Evolutionary conservation across 2,329 filamentous ascomycete species (phyloP).

Genomic region (Escovopsis sp.): DNA sequence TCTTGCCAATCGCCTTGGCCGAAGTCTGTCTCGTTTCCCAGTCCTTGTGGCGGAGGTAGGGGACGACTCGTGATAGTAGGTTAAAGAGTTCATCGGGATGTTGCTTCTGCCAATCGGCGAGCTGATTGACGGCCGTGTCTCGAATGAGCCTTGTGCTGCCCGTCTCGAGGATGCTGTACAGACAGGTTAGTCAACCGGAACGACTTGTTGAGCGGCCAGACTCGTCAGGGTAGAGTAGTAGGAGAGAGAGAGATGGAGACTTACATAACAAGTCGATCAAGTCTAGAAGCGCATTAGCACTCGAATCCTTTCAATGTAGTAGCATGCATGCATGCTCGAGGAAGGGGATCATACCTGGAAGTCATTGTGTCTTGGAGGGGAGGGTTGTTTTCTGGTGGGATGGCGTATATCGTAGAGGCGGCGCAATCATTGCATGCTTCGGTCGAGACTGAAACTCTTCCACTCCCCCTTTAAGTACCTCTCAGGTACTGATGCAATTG

Average conservation of each 20-base stretch:
- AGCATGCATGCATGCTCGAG: too few relatives aligned
- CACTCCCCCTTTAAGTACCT: too few relatives aligned
- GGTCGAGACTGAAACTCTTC: too few relatives aligned
- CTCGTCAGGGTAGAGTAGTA: background rate
- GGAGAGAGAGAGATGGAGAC: slow-evolving; percentile 22
- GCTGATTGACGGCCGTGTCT: slow-evolving; percentile 90
- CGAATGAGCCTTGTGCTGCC: slow-evolving; percentile 92
- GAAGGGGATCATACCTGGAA: slow-evolving; percentile 30
- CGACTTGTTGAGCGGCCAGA: background rate
- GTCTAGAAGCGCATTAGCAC: slow-evolving; percentile 31
- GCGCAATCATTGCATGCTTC: slow-evolving; percentile 6
- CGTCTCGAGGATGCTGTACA: slow-evolving; percentile 73
- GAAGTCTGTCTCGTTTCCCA: slow-evolving; percentile 95
- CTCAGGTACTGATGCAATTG: too few relatives aligned
- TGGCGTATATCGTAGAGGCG: background rate
- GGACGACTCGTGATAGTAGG: slow-evolving; percentile 81
- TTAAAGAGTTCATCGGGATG: slow-evolving; percentile 97
- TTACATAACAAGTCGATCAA: slow-evolving; percentile 78
- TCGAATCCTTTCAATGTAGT: background rate
- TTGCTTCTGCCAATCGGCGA: slow-evolving; percentile 95
- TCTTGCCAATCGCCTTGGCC: slow-evolving; percentile 86
- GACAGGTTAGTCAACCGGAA: background rate
- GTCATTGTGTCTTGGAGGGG: slow-evolving; percentile 33
- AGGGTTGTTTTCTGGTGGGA: slow-evolving; percentile 1
- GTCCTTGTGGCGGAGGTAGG: slow-evolving; percentile 84